Evolutionary conservation across 306 rosid species (phyloP), one percentile per base, ranked within the genome.

Genomic region (Sphenostylis stenocarpa): DNA sequence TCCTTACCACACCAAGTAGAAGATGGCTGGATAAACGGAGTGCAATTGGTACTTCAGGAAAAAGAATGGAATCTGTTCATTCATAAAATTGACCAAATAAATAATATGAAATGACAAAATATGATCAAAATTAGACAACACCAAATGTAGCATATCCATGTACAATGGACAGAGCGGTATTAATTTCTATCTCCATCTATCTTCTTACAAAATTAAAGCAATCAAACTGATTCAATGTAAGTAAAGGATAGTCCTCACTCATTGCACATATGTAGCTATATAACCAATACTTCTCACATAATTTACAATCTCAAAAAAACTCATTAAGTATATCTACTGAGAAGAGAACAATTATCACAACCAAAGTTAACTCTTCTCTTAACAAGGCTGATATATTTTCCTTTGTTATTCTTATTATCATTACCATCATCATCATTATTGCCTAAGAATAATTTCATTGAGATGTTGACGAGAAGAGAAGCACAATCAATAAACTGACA

Each of bases 1-100:
- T 96, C 90, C 99, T 91, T 83, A 96, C 99, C 73, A 96, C 99
- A 76, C 99, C 99, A 85, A 96, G 98, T 74, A 96, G 89, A 67
- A 96, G 99, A 91, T 96, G 99, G 84, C 99, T 96, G 84, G 99
- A 96, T 90, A 96, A 80, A 60, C 98, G 93, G 61, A 96, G 97
- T 73, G 99, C 99, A 41, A 96, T 96, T 26, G 99, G 99, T 41
- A 90, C 94, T 17, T 96, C 99, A 26, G 99, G 98, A 76, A 88
- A 96, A 77, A 96, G 93, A 77, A 96, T 96, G 41, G 99, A 96
- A 93, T 96, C 99, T 96, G 99, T 75, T 70, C 78, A 71, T 66
- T 64, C 83, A 74, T 57, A 81, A 56, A 78, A 84, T 52, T 52
- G 58, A 69, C 16, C 41, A 66, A 10, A 76, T 78, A 84, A 80